Evolutionary conservation across 1,284 basidiomycete species (phyloP).

Genomic region (Ganoderma meredithae): DNA sequence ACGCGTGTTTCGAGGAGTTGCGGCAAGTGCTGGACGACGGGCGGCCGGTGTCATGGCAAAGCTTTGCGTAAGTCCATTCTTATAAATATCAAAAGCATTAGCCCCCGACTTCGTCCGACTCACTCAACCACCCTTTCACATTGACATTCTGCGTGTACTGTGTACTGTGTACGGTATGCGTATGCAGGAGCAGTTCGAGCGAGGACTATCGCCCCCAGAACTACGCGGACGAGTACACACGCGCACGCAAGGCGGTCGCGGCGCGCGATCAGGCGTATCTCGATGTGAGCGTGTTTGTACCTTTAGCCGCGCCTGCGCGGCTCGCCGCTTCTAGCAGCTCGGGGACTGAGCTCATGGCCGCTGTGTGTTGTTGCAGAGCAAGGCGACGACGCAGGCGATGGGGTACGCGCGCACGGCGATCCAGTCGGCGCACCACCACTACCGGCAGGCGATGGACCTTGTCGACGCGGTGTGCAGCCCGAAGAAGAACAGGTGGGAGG

Average conservation of each 20-base stretch:
- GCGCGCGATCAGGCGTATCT: constrained; percentile 31
- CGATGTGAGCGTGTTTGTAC: too few relatives aligned
- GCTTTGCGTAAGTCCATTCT: constrained; percentile 26
- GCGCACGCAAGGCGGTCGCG: constrained; percentile 31
- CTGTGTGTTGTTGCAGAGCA: constrained; percentile 22
- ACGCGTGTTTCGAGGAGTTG: constrained; percentile 32
- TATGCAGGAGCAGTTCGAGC: constrained; percentile 19
- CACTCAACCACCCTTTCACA: background rate
- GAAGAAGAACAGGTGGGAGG: constrained; percentile 32
- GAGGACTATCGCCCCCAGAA: constrained; percentile 15
- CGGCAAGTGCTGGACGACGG: constrained; percentile 29
- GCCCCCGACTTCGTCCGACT: too few relatives aligned
- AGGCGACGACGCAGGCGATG: constrained; percentile 29
- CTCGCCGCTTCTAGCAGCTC: too few relatives aligned
- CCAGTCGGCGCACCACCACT: constrained; percentile 38
- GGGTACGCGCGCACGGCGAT: constrained; percentile 30
- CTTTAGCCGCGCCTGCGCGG: too few relatives aligned
- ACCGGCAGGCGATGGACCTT: constrained; percentile 34
- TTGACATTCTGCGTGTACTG: too few relatives aligned
- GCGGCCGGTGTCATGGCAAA: constrained; percentile 31
- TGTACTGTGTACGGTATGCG: background rate
- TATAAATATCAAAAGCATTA: background rate
- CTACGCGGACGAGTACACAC: constrained; percentile 19
- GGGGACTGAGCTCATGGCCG: background rate
- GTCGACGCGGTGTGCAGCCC: constrained; percentile 37